Base-by-base conservation (phyloP, 2,329 filamentous ascomycete species). In the Cladosporium sp. region DNA sequence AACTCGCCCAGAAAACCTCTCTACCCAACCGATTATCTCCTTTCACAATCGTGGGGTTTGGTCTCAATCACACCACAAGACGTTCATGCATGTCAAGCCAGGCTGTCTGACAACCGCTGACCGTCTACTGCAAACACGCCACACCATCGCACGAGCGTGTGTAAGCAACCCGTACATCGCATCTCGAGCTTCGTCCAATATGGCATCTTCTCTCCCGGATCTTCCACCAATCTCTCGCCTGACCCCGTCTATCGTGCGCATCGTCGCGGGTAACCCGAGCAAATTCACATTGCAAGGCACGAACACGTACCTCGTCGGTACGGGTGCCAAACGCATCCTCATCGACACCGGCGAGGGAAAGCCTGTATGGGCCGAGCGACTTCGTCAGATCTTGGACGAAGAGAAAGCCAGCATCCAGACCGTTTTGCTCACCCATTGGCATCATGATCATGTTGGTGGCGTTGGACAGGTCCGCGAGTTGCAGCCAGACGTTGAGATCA, bases 271-370 rank as follows among this genome's bases (percentile, higher is more conserved):
- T 10, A 99, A 99, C 78, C 94, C 95, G 14, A 88, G 91, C 75
- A 97, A 96, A 82, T 89, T 88, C 74, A 86, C 85, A 0, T 76
- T 89, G n/a, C 87, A 89, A 84, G 87, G 86, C 83, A 97, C 95
- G 70, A 99, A 99, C 78, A 99, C 95, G 36, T 99, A 99, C 77
- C 85, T 99, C 21, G 75, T 99, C 66, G 95, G 95, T 66, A 88
- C 85, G 7, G 94, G 93, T 3, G 76, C 81, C 6, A 79, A 81
- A 7, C 88, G 95, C 11, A 84, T 98, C 66, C 85, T 99, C 25
- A 88, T 99, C 73, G 95, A 99, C 79, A 97, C 93, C 0, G 95
- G 91, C 58, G 90, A 97, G 77, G 95, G 94, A 56, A 86, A 83
- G 65, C 86, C 88, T 2, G 83, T 85, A 36, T 99, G 94, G 94